These are phyloP conservation scores for Coleophoma eucalyptorum DNA, from an alignment of 2,329 filamentous ascomycete genomes.

Conservation along the genomic window DNA sequence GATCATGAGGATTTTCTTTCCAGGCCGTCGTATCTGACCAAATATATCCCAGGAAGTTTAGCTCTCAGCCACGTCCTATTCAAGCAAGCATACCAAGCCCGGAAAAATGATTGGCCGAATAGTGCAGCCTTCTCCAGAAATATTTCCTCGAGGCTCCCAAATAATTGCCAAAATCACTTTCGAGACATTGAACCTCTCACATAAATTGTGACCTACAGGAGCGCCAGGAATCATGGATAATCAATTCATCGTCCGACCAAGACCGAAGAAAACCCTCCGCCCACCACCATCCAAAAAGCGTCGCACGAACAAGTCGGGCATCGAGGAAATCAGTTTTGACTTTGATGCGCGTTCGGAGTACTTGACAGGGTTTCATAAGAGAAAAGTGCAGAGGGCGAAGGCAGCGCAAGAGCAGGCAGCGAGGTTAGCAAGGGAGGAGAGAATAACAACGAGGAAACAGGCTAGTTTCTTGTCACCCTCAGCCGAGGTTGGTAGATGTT, in stretches of 20 bases:
- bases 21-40: too few species aligned
- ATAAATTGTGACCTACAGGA: too few species aligned
- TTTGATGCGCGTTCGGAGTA: constrained; percentile 75
- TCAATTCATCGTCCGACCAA: constrained; percentile 51
- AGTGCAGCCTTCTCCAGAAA: too few species aligned
- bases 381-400: constrained; percentile 82
- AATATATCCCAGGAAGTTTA: too few species aligned
- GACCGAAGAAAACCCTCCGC: constrained; percentile 53
- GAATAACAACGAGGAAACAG: constrained; percentile 68
- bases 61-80: too few species aligned
- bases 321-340: constrained; percentile 87
- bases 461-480: constrained; percentile 41
- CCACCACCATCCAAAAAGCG: constrained; percentile 63
- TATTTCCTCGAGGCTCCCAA: too few species aligned
- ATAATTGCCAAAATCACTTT: too few species aligned
- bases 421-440: constrained; percentile 75
- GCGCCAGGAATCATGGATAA: constrained; percentile 5
- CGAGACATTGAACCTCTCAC: too few species aligned
- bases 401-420: constrained; percentile 78
- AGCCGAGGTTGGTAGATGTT: constrained; percentile 1
- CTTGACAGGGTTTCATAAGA: constrained; percentile 94
- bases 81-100: too few species aligned
- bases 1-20: too few species aligned
- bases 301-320: constrained; percentile 48
- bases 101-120: too few species aligned